Conservation (phyloP, 2,329 filamentous ascomycete species). For the Fusarium mangiferae region DNA sequence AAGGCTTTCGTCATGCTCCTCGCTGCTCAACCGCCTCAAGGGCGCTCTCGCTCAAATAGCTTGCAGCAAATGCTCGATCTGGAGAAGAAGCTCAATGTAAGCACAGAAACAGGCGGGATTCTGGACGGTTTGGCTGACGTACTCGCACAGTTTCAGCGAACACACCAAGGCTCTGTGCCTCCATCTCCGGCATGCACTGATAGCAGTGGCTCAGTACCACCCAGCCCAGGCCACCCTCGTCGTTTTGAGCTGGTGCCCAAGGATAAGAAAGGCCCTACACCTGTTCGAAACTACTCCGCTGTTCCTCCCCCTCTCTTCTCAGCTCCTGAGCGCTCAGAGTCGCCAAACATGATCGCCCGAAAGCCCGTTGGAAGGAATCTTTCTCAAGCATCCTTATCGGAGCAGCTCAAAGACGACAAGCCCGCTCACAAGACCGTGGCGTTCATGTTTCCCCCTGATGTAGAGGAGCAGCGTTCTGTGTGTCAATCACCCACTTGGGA, state of each 20-base stretch:
- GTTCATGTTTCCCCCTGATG: conserved; percentile 46
- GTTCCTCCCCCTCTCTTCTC: conserved; percentile 36
- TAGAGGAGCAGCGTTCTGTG: conserved; percentile 52
- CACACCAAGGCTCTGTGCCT: conserved; percentile 30
- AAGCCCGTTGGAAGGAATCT: conserved; percentile 27
- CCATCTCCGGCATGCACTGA: conserved; percentile 29
- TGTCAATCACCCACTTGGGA: conserved; percentile 73
- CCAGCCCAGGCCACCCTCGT: conserved; percentile 34
- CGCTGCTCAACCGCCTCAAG: conserved; percentile 22
- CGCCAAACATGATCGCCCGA: conserved; percentile 25
- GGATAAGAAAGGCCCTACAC: conserved; percentile 37
- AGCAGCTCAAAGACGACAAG: conserved; percentile 34
- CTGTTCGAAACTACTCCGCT: conserved; percentile 41
- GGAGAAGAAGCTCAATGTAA: conserved; percentile 68
- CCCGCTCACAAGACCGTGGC: conserved; percentile 46
- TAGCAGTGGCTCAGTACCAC: conserved; percentile 27
- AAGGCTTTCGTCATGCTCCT: conserved; percentile 27
- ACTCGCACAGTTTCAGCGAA: conserved; percentile 27
- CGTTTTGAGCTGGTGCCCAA: conserved; percentile 43
- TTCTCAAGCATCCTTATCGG: conserved; percentile 15
- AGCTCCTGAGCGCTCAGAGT: conserved; percentile 17
- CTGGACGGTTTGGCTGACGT: conserved; percentile 3
- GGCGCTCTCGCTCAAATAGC: conserved; percentile 54
- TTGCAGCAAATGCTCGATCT: conserved; percentile 69
- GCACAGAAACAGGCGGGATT: conserved; percentile 16